Evolutionary conservation across 768 basidiomycete genomes (phyloP), one percentile per base, ranked within the genome.

Genomic region (Porpolomopsis calyptriformis): DNA sequence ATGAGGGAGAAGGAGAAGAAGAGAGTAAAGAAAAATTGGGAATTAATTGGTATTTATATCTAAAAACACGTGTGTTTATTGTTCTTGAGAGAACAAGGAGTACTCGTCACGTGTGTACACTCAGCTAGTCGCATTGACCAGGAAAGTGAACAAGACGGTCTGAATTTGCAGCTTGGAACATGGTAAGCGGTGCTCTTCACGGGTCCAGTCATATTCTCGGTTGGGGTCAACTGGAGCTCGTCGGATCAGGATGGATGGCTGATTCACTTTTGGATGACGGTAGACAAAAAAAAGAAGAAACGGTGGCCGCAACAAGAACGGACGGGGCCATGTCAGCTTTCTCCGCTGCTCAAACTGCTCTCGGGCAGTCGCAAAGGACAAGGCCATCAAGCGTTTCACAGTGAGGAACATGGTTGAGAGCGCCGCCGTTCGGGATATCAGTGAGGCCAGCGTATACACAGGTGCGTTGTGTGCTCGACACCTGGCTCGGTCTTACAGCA

Each of bases 321-420:
- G 93, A 60, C 91, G 96, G 62, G 96, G 94, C 66, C 92, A 96
- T 69, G 88, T 91, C 66, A 76, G 68, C 53, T 89, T 87, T 66
- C 78, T 99, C 63, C 86, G 96, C 60, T 99, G 96, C 78, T 93
- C 92, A 56, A 99, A 99, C 82, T 99, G 96, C 80, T 90, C 90
- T 62, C 87, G 96, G 57, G 92, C 89, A 65, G 92, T 96, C 49
- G 84, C 76, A 57, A 98, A 98, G 77, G 94, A 98, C 76, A 98
- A 98, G 79, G 94, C 94, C 55, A 96, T 98, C 84, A 96, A 96
- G 75, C 78, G 96, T 43, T 94, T 94, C 80, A 96, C 93, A 31
- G 94, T 98, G 61, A 82, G 92, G 70, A 99, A 99, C 81, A 98
- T 98, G 89, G 92, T 99, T 48, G 94, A 98, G 78, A 88, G 88